Evolutionary conservation across 2,329 filamentous ascomycete genomes (phyloP).

Genomic region (Pezicula neosporulosa): DNA sequence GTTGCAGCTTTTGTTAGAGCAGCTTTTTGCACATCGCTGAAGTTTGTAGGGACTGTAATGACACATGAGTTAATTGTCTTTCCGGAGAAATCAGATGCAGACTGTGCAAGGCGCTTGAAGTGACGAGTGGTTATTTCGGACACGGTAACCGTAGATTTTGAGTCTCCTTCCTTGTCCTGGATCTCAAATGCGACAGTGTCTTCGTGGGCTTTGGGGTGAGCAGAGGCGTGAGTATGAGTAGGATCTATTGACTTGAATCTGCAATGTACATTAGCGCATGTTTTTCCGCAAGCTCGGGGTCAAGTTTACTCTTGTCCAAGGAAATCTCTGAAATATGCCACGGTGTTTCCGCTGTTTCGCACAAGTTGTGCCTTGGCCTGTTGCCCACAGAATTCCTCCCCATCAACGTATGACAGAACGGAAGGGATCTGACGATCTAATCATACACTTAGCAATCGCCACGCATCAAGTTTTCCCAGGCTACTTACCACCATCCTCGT

Average conservation of each 20-base stretch:
- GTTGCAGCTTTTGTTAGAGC: slow-evolving; percentile 76
- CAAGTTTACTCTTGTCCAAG: slow-evolving; percentile 81
- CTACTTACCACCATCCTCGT: slow-evolving; percentile 89
- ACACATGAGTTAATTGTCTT: slow-evolving; percentile 94
- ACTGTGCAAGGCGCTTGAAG: slow-evolving; percentile 74
- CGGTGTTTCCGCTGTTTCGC: slow-evolving; percentile 88
- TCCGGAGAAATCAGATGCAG: slow-evolving; percentile 88
- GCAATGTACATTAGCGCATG: slow-evolving; percentile 16
- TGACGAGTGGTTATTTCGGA: slow-evolving; percentile 83
- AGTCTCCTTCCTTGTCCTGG: slow-evolving; percentile 68
- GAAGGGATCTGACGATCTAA: slow-evolving; percentile 95
- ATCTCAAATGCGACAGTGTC: slow-evolving; percentile 77
- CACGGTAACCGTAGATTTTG: slow-evolving; percentile 66
- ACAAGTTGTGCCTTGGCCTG: slow-evolving; percentile 94
- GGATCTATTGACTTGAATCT: slow-evolving; percentile 95
- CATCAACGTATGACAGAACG: slow-evolving; percentile 88
- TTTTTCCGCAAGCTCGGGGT: not conserved
- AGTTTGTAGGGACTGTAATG: slow-evolving; percentile 91
- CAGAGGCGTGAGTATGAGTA: slow-evolving; percentile 88
- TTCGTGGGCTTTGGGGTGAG: slow-evolving; percentile 76
- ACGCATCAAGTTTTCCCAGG: not conserved
- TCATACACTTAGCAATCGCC: slow-evolving; percentile 6
- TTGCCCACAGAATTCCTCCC: slow-evolving; percentile 93
- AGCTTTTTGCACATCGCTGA: slow-evolving; percentile 79
- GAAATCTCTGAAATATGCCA: slow-evolving; percentile 95